Conservation (phyloP, 2,329 filamentous ascomycete genomes). For the Bipolaris oryzae region DNA sequence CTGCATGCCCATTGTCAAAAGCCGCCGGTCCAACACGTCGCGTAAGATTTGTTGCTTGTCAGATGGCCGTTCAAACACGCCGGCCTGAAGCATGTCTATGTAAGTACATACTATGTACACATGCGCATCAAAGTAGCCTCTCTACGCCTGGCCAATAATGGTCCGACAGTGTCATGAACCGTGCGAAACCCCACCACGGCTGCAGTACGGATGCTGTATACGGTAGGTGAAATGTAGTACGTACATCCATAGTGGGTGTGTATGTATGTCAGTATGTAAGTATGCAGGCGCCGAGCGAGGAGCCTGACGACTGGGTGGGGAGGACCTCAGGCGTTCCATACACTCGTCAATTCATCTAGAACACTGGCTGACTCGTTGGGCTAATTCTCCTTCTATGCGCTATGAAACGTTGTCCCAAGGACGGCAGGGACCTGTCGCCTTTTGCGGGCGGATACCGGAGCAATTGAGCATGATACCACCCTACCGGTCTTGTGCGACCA, state of each 20-base stretch:
- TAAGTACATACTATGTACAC: background rate
- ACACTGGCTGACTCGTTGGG: slow-evolving; percentile 31
- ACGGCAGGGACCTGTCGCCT: slow-evolving; percentile 20
- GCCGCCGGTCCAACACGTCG: slow-evolving; percentile 12
- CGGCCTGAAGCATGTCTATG: background rate
- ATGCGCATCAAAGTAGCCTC: slow-evolving; percentile 7
- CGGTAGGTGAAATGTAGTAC: background rate
- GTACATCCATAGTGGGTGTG: too few relatives aligned
- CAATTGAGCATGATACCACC: slow-evolving; percentile 23
- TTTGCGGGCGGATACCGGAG: slow-evolving; percentile 21
- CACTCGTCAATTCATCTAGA: slow-evolving; percentile 28
- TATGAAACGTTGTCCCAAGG: slow-evolving; percentile 23
- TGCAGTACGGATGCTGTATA: background rate
- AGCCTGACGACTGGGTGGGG: slow-evolving; percentile 19
- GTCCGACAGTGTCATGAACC: background rate
- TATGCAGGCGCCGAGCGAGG: slow-evolving; percentile 3
- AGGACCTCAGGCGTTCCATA: slow-evolving; percentile 13
- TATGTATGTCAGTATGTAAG: background rate
- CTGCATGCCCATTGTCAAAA: slow-evolving; percentile 3
- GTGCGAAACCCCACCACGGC: slow-evolving; percentile 9
- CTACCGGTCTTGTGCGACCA: slow-evolving; percentile 15
- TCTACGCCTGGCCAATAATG: background rate
- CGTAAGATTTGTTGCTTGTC: background rate
- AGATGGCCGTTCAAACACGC: background rate
- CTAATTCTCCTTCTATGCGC: slow-evolving; percentile 17